phyloP scores from a whole-genome alignment of 768 basidiomycete genomes.

The Suillus placidus region DNA sequence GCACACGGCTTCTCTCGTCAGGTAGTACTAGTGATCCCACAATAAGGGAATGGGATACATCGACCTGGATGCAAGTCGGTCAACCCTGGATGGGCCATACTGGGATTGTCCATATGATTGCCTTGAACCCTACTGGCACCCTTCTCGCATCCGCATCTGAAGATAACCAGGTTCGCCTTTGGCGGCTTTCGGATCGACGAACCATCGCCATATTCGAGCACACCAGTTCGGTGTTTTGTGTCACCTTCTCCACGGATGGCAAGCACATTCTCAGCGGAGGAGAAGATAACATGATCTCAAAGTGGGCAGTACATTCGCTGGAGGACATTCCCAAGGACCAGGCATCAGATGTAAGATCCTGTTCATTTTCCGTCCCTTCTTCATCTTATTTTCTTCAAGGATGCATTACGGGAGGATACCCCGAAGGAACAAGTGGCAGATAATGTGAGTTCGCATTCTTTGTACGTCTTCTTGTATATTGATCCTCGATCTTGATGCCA shows the following conservation, averaged over 20 bases:
- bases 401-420: not conserved
- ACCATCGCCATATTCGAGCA: not conserved
- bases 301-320: not conserved
- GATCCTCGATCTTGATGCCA: not conserved
- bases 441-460: not conserved
- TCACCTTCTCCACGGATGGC: not conserved
- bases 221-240: not conserved
- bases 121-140: not conserved
- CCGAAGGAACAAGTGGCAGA: not conserved
- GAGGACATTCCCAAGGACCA: not conserved
- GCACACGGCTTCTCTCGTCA: not conserved
- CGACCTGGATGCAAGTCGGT: not conserved
- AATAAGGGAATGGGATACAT: not conserved
- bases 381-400: not conserved
- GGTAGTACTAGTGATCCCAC: rapidly evolving
- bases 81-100: not conserved
- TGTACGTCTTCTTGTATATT: not conserved
- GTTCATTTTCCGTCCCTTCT: not conserved
- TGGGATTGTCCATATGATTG: rapidly evolving
- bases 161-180: not conserved
- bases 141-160: not conserved
- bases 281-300: not conserved
- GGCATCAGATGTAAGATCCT: not conserved
- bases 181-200: not conserved
- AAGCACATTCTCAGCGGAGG: not conserved